Base-by-base conservation (phyloP, 2,329 filamentous ascomycete genomes). In the Ceratocystis diversiconidia region DNA sequence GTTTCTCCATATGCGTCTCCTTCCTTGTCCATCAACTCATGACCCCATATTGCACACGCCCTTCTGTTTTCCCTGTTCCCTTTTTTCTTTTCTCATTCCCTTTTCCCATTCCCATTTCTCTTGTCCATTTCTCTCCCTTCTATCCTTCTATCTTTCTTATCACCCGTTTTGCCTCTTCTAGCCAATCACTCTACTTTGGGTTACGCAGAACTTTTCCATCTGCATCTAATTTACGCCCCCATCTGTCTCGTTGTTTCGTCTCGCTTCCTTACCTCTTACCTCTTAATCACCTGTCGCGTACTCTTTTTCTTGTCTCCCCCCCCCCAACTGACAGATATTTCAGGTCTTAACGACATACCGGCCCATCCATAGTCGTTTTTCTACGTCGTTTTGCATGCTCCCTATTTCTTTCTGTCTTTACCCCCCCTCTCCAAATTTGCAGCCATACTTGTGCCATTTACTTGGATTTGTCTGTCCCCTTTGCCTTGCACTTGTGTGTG, bases 161-260 rank as follows among this genome's bases (percentile, higher is more conserved):
- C 48, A 52, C 6, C 48, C 10, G 12, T 25, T 22, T 57, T n/a
- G 8, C 52, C 10, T 12, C 17, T 17, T 28, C 52, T 52, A 52
- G 22, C 22, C 48, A 52, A 52, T 22, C 48, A 12, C 8, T 22
- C 22, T 10, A 19, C 28, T 22, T 59, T 59, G 19, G 55, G 55
- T 59, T 59, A 59, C 55, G 55, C 28, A 59, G 28, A 19, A 36
- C 55, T 28, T 32, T 41, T 12, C 36, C 28, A 32, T n/a, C 55
- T 57, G 52, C 55, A 32, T 59, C 55, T 59, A 30, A 59, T 50
- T 32, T 59, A 59, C 55, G 55, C 55, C 30, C 55, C 55, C 55
- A 2, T n/a, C 55, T 59, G 55, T 59, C 55, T 36, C 5, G 3
- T n/a, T 52, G 48, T n/a, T n/a, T 59, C 30, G 55, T 8, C 17